Percentiles rank a stretch among this genome's conserved stretches.
Conservation (phyloP, 352 stramenopile genomes). For the Phytophthora fragariae region DNA sequence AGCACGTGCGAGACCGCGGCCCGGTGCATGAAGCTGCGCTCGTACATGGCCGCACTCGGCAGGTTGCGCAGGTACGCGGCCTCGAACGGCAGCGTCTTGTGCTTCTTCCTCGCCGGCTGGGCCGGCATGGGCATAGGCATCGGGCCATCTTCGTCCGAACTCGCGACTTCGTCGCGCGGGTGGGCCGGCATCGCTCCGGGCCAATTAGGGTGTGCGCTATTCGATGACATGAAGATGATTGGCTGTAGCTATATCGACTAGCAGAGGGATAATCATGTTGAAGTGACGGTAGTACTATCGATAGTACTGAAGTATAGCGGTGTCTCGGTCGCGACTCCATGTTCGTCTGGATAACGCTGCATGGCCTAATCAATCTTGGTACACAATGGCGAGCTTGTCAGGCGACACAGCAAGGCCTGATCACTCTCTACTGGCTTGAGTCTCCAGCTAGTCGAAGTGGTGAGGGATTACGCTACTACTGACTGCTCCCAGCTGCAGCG, state of each 20-base stretch:
- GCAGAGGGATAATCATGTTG: neutral
- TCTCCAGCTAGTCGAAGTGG: neutral
- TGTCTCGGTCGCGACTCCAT: no score
- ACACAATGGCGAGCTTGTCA: neutral
- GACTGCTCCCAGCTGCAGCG: neutral
- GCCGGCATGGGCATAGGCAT: slow-evolving; percentile 65
- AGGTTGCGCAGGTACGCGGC: slow-evolving; percentile 83
- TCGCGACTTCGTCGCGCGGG: slow-evolving; percentile 21
- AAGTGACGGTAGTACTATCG: neutral
- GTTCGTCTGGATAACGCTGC: neutral
- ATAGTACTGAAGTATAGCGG: neutral
- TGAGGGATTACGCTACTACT: neutral
- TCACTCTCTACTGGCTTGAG: no score
- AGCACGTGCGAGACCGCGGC: slow-evolving; percentile 93
- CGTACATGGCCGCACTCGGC: slow-evolving; percentile 93
- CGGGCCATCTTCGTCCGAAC: slow-evolving; percentile 59
- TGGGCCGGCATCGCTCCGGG: slow-evolving; percentile 18
- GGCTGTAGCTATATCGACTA: neutral
- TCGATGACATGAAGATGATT: neutral
- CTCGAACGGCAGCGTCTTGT: slow-evolving; percentile 68
- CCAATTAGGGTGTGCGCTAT: neutral
- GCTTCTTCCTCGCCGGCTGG: slow-evolving; percentile 55
- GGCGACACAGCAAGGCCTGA: neutral
- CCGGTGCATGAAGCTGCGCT: slow-evolving; percentile 98
- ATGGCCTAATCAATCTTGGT: neutral